Conservation (phyloP, 2,329 filamentous ascomycete genomes). For the Paecilomyces sp. region DNA sequence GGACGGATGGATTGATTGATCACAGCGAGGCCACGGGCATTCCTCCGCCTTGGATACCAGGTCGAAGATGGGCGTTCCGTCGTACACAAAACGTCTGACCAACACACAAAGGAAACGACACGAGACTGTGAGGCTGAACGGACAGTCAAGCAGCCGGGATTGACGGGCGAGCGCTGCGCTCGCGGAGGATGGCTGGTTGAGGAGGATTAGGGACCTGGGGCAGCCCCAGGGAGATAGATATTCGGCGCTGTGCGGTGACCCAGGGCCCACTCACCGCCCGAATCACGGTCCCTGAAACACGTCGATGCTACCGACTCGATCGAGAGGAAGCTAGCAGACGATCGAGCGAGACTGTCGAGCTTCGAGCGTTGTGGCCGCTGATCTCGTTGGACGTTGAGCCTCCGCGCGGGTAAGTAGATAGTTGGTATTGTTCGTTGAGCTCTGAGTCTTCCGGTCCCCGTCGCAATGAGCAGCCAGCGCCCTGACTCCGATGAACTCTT, state of each 20-base stretch:
- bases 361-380: not conserved
- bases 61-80: slow-evolving; percentile 4
- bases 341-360: not conserved
- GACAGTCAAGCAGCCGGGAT: not conserved
- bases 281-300: slow-evolving; percentile 4
- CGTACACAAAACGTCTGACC: slow-evolving; percentile 19
- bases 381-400: not conserved
- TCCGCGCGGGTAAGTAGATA: not conserved
- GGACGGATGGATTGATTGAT: not conserved
- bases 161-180: slow-evolving; percentile 2
- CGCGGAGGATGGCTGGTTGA: slow-evolving; percentile 9
- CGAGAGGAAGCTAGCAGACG: not conserved
- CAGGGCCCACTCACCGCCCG: slow-evolving; percentile 2
- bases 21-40: not conserved
- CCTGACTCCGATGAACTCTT: not conserved
- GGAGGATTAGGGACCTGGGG: slow-evolving; percentile 5
- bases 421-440: not conserved
- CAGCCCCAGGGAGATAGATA: not conserved
- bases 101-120: slow-evolving; percentile 17
- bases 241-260: slow-evolving; percentile 1
- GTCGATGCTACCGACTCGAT: slow-evolving; percentile 1
- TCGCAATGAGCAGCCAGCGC: not conserved
- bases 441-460: not conserved
- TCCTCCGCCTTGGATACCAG: not conserved
- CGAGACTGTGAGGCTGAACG: not conserved